These are phyloP conservation scores for Scytalidium lignicola DNA, from an alignment of 2,329 filamentous ascomycete species.

Conservation along the genomic window DNA sequence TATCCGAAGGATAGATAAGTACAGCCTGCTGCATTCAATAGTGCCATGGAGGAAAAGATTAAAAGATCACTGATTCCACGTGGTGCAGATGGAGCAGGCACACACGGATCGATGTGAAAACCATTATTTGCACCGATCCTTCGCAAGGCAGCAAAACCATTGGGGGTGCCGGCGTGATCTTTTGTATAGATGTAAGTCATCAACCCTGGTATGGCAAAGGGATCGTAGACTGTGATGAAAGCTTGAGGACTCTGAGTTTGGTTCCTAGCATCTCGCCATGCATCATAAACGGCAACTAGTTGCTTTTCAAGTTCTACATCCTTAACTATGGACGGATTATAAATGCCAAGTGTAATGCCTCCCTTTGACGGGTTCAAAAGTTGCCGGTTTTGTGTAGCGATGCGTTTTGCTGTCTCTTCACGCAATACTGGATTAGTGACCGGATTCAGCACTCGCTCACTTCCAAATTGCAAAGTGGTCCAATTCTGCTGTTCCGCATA, in stretches of 20 bases:
- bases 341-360: constrained; percentile 29
- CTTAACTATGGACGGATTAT: constrained; percentile 27
- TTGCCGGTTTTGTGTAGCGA: constrained; percentile 31
- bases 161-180: constrained; percentile 22
- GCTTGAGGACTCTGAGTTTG: constrained; percentile 26
- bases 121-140: constrained; percentile 30
- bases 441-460: constrained; percentile 35
- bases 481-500: constrained; percentile 26
- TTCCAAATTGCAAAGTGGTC: constrained; percentile 33
- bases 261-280: constrained; percentile 33
- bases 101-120: constrained; percentile 37
- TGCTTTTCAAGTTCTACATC: constrained; percentile 27
- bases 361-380: constrained; percentile 31
- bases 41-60: constrained; percentile 32
- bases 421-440: constrained; percentile 33
- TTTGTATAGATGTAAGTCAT: constrained; percentile 37
- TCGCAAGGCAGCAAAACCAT: constrained; percentile 35
- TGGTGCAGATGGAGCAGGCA: constrained; percentile 28
- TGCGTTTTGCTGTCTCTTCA: constrained; percentile 31
- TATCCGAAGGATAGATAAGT: constrained; percentile 34
- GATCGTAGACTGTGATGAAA: constrained; percentile 36
- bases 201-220: constrained; percentile 30
- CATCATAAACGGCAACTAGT: constrained; percentile 31
- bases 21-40: constrained; percentile 28
- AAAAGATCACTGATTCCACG: constrained; percentile 34